Evolutionary conservation across 2,329 filamentous ascomycete species (phyloP), one percentile per base, ranked within the genome.

Genomic region (Purpureocillium lavendulum): DNA sequence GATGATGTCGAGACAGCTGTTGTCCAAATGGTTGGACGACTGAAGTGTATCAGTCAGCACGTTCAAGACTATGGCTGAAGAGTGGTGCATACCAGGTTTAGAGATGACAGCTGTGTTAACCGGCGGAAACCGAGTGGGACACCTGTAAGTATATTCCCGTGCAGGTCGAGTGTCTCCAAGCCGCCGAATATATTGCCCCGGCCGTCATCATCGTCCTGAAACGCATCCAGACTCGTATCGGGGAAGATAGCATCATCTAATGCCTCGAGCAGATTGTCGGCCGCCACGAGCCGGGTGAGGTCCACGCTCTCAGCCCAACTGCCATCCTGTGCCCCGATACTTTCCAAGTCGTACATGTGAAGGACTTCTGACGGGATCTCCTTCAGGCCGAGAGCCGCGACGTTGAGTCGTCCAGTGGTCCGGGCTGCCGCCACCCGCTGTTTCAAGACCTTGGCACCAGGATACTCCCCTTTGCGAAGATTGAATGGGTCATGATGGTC

Each of bases 301-400:
- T 97, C 90, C 10, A 97, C 87, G 43, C 84, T 83, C 59, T 97
- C 90, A 2, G 88, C 88, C 92, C 92, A 97, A 28, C 82, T 78
- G 10, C 80, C 75, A 29, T 74, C 77, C 16, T 73, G 66, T 11
- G 68, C 70, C 30, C 82, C 77, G 40, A 80, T 71, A 2, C 75
- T 72, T 39, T 88, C 80, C 14, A 86, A 69, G 50, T 88, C 84
- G 57, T 96, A 97, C 89, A 97, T 97, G 40, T 80, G 78, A 62
- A 94, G 66, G 0, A 97, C 84, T 54, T 94, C 86, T 2, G 75
- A 62, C 0, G 92, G 92, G 4, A 98, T 84, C 41, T 83, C 73
- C 44, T 80, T 84, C 30, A 98, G 61, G 1, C 80, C 77, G 70
- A 97, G 75, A 0, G 85, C 88, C 1, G 89, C 82, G 54, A 98